Percentiles rank a stretch among this genome's conserved stretches.
phyloP scores from a whole-genome alignment of 2,329 filamentous ascomycete species.

The Penicillium sp. region DNA sequence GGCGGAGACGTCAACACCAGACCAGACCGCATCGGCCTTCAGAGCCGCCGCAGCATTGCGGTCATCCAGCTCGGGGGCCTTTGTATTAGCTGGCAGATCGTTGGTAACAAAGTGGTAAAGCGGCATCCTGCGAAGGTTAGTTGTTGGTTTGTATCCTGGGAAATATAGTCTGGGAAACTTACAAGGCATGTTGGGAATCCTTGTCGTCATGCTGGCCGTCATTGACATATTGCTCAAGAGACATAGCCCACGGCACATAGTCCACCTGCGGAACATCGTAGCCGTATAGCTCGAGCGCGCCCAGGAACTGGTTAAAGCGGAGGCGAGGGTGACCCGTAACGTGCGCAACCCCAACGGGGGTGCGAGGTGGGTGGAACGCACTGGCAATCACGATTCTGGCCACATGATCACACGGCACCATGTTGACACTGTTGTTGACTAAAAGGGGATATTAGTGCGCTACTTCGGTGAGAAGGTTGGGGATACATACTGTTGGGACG shows the following conservation, averaged over 20 bases:
- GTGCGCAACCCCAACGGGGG: constrained; percentile 68
- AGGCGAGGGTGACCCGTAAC: constrained; percentile 80
- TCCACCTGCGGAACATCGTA: constrained; percentile 69
- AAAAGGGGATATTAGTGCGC: not conserved
- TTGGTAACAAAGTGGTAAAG: constrained; percentile 74
- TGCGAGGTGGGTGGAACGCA: constrained; percentile 65
- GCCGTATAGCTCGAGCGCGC: constrained; percentile 71
- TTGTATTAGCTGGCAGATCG: constrained; percentile 71
- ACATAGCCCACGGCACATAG: constrained; percentile 71
- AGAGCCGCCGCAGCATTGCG: constrained; percentile 68
- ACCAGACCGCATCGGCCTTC: constrained; percentile 63
- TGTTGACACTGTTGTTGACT: constrained; percentile 82
- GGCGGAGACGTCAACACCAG: constrained; percentile 60
- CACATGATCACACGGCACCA: constrained; percentile 85
- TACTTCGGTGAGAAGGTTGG: not conserved
- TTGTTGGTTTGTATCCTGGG: not conserved
- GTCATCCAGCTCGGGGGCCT: constrained; percentile 76
- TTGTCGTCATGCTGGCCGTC: constrained; percentile 59
- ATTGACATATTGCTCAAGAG: constrained; percentile 70
- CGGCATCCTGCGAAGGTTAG: constrained; percentile 55
- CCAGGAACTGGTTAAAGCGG: constrained; percentile 77
- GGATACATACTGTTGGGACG: constrained; percentile 63
- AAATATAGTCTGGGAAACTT: constrained; percentile 25
- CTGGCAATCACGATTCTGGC: constrained; percentile 77
- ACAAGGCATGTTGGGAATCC: constrained; percentile 69